A percentile compares a stretch with the other conserved stretches of the same genome.
phyloP scores from a whole-genome alignment of 305 asterid species.

The Fraxinus paxiana region DNA sequence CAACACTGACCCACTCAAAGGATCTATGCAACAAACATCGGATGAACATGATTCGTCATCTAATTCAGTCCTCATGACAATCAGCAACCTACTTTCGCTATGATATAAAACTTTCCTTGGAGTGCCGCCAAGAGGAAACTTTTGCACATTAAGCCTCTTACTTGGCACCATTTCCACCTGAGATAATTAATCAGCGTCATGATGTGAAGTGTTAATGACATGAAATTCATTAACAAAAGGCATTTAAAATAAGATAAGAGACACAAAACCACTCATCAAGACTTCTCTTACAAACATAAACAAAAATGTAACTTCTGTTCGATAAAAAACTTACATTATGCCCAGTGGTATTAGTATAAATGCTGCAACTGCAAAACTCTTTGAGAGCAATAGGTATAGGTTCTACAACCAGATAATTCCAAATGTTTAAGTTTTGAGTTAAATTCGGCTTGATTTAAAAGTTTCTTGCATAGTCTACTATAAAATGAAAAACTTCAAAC shows the following conservation, averaged over 20 bases:
- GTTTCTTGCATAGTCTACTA: background rate
- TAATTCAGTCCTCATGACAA: conserved; percentile 86
- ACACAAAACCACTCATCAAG: conserved; percentile 3
- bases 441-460: background rate
- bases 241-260: conserved; percentile 13
- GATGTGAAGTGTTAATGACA: conserved; percentile 16
- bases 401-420: background rate
- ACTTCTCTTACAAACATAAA: background rate
- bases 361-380: background rate
- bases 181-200: conserved; percentile 23
- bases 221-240: background rate
- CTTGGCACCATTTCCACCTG: conserved; percentile 98
- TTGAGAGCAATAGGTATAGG: background rate
- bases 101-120: conserved; percentile 90
- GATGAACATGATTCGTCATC: conserved; percentile 66
- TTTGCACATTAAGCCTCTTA: conserved; percentile 96
- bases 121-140: conserved; percentile 90
- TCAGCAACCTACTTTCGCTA: conserved; percentile 70
- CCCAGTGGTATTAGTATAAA: background rate
- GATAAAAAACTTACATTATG: background rate
- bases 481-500: background rate
- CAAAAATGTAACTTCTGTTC: background rate
- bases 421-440: background rate
- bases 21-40: conserved; percentile 92
- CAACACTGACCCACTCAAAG: conserved; percentile 73